A percentile compares a stretch with the other conserved stretches of the same genome.
phyloP scores from a whole-genome alignment of 495 filamentous ascomycete genomes.

The Penicillium lividum region DNA sequence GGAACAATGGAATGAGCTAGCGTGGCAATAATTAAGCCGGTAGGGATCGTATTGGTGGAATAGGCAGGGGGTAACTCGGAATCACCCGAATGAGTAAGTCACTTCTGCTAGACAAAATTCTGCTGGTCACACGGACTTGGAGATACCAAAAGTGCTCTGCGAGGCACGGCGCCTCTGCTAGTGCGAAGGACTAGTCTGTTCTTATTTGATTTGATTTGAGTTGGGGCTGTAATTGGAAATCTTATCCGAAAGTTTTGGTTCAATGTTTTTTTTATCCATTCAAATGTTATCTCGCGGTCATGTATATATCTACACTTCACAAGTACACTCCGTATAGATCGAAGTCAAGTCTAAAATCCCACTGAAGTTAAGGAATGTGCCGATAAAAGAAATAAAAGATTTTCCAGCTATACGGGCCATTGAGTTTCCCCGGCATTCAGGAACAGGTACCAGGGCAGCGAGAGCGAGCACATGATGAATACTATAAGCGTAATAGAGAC shows the following conservation, averaged over 20 bases:
- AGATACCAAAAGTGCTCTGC: neutral
- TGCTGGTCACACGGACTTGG: conserved; percentile 17
- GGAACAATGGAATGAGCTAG: conserved; percentile 10
- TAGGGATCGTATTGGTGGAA: neutral
- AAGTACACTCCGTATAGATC: too few species aligned
- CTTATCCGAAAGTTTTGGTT: neutral
- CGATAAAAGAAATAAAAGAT: neutral
- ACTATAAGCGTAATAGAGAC: neutral
- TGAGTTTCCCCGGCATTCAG: conserved; percentile 9
- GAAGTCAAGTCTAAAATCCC: neutral
- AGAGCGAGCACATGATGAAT: conserved; percentile 7
- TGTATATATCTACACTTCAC: too few species aligned
- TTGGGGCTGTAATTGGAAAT: neutral
- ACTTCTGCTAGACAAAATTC: conserved; percentile 1
- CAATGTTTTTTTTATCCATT: neutral
- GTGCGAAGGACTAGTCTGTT: neutral
- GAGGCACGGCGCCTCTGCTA: neutral
- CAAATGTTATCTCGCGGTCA: too few species aligned
- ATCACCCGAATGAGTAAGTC: conserved; percentile 25
- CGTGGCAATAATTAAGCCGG: conserved; percentile 1
- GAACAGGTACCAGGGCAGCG: conserved; percentile 6
- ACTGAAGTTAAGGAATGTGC: neutral
- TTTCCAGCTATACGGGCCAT: neutral
- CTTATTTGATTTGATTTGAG: neutral
- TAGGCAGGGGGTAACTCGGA: conserved; percentile 12